These are phyloP conservation scores for Paraconiothyrium sp. DNA, from an alignment of 2,329 filamentous ascomycete species.

Conservation along the genomic window DNA sequence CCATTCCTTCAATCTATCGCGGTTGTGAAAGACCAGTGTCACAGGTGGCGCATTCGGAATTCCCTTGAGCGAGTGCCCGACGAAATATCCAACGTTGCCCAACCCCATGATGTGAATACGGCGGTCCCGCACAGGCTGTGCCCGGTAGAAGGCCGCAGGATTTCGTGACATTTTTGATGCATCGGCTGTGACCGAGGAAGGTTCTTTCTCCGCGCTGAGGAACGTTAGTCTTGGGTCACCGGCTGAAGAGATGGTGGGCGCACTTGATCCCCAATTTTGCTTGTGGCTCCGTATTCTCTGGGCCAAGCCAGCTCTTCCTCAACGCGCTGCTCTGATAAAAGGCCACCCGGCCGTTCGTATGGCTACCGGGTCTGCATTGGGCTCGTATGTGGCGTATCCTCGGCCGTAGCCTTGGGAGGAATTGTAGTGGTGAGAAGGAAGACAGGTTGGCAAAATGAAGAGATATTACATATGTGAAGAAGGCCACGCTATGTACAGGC, in stretches of 20 bases:
- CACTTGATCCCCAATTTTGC: constrained; percentile 28
- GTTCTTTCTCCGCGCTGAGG: constrained; percentile 29
- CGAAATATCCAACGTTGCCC: constrained; percentile 82
- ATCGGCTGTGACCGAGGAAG: constrained; percentile 11
- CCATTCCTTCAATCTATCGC: constrained; percentile 58
- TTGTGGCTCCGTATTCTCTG: constrained; percentile 22
- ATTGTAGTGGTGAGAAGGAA: constrained; percentile 48
- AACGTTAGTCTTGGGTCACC: constrained; percentile 19
- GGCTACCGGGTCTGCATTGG: constrained; percentile 56
- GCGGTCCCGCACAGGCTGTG: constrained; percentile 36
- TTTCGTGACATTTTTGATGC: constrained; percentile 13
- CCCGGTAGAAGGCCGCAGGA: constrained; percentile 46
- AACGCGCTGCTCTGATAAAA: constrained; percentile 33
- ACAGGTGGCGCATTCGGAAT: constrained; percentile 73
- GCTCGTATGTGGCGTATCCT: constrained; percentile 52
- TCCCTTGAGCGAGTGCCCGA: constrained; percentile 75
- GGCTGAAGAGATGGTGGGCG: background rate
- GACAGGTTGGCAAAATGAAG: constrained; percentile 53
- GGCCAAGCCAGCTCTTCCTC: constrained; percentile 32
- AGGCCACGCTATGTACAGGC: constrained; percentile 14
- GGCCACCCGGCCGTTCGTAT: constrained; percentile 55
- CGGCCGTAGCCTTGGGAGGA: constrained; percentile 57
- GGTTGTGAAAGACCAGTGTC: constrained; percentile 78
- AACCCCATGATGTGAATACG: constrained; percentile 75
- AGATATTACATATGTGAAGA: constrained; percentile 25